These are phyloP conservation scores for Dioszegia hungarica DNA, from an alignment of 768 basidiomycete genomes.

Conservation along the genomic window DNA sequence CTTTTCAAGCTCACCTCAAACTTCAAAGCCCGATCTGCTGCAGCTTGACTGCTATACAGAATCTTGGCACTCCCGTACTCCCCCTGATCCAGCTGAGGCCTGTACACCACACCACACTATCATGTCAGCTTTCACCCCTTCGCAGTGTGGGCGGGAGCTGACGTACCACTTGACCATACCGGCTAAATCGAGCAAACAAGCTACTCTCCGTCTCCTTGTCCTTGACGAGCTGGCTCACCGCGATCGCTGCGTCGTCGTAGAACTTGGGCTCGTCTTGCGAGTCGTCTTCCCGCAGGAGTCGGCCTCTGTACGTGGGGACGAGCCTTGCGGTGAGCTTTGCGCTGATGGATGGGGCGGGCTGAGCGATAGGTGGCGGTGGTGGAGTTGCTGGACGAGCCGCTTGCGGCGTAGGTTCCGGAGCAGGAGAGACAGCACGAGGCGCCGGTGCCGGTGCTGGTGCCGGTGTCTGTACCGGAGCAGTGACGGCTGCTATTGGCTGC, in stretches of 20 bases:
- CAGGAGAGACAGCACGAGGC: not conserved
- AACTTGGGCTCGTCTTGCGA: slow-evolving; percentile 6
- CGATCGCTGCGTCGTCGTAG: slow-evolving; percentile 26
- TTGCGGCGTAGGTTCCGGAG: not conserved
- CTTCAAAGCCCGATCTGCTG: slow-evolving; percentile 19
- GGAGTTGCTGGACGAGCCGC: not conserved
- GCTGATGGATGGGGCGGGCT: not conserved
- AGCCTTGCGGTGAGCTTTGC: not conserved
- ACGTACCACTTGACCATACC: slow-evolving; percentile 27
- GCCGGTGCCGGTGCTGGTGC: too few species aligned
- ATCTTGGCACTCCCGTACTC: slow-evolving; percentile 26
- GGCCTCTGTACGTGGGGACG: slow-evolving; percentile 24
- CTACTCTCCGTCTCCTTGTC: slow-evolving; percentile 13
- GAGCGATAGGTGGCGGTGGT: not conserved
- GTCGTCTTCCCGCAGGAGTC: slow-evolving; percentile 14
- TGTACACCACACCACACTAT: slow-evolving; percentile 26
- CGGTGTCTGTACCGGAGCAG: too few species aligned
- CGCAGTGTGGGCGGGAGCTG: not conserved
- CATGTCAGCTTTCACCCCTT: not conserved
- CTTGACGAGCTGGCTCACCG: slow-evolving; percentile 28
- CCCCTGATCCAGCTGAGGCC: not conserved
- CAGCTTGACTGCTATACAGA: slow-evolving; percentile 11
- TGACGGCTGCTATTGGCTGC: too few species aligned
- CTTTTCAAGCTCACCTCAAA: slow-evolving; percentile 24
- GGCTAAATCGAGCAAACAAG: slow-evolving; percentile 21